Evolutionary conservation across 805 yeast species (phyloP).

Genomic region (Kazachstania africana): DNA sequence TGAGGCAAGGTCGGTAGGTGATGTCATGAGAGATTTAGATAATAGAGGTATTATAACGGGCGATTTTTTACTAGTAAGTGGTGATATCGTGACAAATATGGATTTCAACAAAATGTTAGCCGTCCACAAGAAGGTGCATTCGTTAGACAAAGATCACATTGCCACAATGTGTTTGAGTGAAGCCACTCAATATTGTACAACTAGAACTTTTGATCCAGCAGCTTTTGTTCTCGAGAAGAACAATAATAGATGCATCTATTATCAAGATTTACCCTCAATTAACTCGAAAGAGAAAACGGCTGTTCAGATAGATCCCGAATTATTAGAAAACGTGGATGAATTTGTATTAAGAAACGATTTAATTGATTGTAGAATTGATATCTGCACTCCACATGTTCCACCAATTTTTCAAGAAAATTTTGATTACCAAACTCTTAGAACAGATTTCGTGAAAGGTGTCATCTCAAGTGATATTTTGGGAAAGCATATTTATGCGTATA

Average conservation of each 20-base stretch:
- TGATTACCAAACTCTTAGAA: constrained; percentile 78
- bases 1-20: constrained; percentile 89
- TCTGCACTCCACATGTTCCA: constrained; percentile 89
- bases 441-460: constrained; percentile 85
- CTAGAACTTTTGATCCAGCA: constrained; percentile 79
- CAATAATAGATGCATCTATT: constrained; percentile 69
- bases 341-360: constrained; percentile 80
- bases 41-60: constrained; percentile 80
- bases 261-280: constrained; percentile 59
- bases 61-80: constrained; percentile 81
- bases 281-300: constrained; percentile 35
- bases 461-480: constrained; percentile 81
- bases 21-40: constrained; percentile 93
- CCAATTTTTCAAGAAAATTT: constrained; percentile 93
- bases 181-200: constrained; percentile 74
- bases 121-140: constrained; percentile 60
- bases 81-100: constrained; percentile 91
- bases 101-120: constrained; percentile 65
- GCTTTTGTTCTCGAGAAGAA: constrained; percentile 68
- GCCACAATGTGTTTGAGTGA: constrained; percentile 87
- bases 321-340: constrained; percentile 62
- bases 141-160: constrained; percentile 77
- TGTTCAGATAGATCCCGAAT: constrained; percentile 70
- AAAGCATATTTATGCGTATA: constrained; percentile 81
- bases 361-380: constrained; percentile 93